A percentile compares a stretch with the other conserved stretches of the same genome.
These are phyloP conservation scores for Pyricularia sp. DNA, from an alignment of 2,329 filamentous ascomycete species.

Conservation along the genomic window DNA sequence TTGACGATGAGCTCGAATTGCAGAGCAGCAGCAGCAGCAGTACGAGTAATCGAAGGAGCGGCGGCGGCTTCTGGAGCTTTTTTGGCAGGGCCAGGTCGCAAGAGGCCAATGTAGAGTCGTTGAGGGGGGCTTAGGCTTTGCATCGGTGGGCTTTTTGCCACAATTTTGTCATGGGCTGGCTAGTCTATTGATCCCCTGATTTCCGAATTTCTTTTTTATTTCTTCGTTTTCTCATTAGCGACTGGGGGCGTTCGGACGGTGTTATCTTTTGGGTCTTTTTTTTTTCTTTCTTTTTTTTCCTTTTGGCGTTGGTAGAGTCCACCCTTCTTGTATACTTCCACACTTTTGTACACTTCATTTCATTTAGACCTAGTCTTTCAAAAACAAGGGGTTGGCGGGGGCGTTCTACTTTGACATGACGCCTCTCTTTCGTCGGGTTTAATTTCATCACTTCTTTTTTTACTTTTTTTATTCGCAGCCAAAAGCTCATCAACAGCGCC, in stretches of 20 bases:
- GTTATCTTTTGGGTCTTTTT: background rate
- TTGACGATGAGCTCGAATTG: background rate
- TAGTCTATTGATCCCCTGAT: background rate
- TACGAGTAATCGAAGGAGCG: background rate
- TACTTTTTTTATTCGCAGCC: background rate
- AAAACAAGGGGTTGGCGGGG: background rate
- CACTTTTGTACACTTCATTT: background rate
- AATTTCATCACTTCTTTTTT: background rate
- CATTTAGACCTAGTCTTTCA: background rate
- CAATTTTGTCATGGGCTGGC: background rate
- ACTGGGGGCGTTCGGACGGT: too few relatives aligned
- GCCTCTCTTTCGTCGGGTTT: background rate
- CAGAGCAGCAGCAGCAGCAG: background rate
- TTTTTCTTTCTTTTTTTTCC: background rate
- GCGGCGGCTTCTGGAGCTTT: slow-evolving; percentile 1
- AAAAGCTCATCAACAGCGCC: too few relatives aligned
- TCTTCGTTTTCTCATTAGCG: background rate
- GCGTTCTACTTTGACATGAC: background rate
- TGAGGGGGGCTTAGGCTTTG: background rate
- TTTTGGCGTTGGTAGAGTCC: background rate
- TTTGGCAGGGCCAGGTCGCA: slow-evolving; percentile 1
- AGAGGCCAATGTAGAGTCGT: background rate
- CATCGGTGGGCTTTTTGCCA: background rate
- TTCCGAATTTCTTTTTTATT: background rate
- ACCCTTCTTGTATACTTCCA: background rate